These are phyloP conservation scores for Larix kaempferi DNA, from an alignment of 75 land plant genomes.

Conservation along the genomic window DNA sequence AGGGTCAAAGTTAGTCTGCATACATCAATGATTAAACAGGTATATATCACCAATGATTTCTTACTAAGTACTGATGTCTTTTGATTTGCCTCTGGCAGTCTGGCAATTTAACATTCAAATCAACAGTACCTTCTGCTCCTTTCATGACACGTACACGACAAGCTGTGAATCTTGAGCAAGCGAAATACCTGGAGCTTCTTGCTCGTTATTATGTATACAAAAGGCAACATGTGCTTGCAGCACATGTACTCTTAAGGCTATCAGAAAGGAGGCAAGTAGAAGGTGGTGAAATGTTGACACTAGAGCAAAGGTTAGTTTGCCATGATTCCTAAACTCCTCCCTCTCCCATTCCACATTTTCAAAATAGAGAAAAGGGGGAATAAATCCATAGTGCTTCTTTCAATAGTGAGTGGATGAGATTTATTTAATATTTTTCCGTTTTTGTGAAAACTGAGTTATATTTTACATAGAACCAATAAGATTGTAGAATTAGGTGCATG, in stretches of 20 bases:
- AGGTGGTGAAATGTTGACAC: slow-evolving; percentile 46
- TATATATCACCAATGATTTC: not conserved
- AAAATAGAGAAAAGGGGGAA: not conserved
- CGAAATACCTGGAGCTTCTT: slow-evolving; percentile 82
- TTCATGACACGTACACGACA: slow-evolving; percentile 26
- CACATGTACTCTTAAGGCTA: slow-evolving; percentile 79
- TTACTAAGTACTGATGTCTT: not conserved
- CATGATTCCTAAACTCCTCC: not conserved
- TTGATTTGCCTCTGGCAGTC: slow-evolving; percentile 5
- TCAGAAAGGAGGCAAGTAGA: slow-evolving; percentile 81
- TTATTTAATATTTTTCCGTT: not conserved
- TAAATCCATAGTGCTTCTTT: not conserved
- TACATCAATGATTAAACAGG: not conserved
- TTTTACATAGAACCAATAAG: not conserved
- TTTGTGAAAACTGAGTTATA: not conserved
- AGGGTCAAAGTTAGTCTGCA: too few relatives aligned
- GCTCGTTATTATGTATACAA: slow-evolving; percentile 88
- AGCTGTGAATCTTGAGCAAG: slow-evolving; percentile 41
- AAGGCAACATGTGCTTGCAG: slow-evolving; percentile 90
- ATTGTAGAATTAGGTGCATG: too few relatives aligned
- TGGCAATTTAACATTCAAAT: slow-evolving; percentile 3
- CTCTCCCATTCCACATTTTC: not conserved
- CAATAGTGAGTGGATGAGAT: not conserved
- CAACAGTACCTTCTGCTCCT: slow-evolving; percentile 24
- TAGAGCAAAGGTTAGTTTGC: slow-evolving; percentile 72